Base-by-base conservation (phyloP, 164 flowering plant species). In the Buxus sempervirens region DNA sequence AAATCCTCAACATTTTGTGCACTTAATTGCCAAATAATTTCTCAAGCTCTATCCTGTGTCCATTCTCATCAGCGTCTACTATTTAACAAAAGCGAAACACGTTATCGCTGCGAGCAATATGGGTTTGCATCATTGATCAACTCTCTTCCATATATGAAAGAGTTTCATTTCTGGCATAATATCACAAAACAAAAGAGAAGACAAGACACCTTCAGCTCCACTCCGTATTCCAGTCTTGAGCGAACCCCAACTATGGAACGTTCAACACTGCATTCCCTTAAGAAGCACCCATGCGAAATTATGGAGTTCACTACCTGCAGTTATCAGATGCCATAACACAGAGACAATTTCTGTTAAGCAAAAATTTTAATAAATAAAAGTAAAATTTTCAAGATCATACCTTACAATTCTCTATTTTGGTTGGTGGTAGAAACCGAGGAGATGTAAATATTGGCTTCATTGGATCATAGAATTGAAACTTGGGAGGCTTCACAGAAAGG, bases 201-300 rank as follows among this genome's bases (percentile, higher is more conserved):
- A 41, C 20, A 19, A 22, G 14, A 72, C 51, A 85, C 97, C 91
- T 86, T 76, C 27, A 91, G 81, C 72, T 86, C 88, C 26, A 85
- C 91, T 12, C 95, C 95, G 77, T 69, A 80, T 57, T 91, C 93
- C 38, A 91, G 54, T 55, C 97, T 88, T 24, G 97, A 89, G 16
- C 97, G 84, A 62, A 86, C 89, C 45, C 97, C 97, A 19, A 91
- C 84, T 19, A 91, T 81, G 21, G 96, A 85, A 74, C 83, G 91
- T 63, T 80, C 77, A 36, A 91, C 73, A 57, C 60, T 73, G 63
- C 96, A 91, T 73, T 91, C 89, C 73, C 86, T 60, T 76, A 91
- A 75, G 82, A 91, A 89, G 71, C 97, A 91, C 48, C 97, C 97
- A 70, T 91, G 97, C 9, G 97, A 89, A 48, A 91, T 80, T 58